Base-by-base conservation (phyloP, 2,329 filamentous ascomycete genomes). In the Phoma sp. region DNA sequence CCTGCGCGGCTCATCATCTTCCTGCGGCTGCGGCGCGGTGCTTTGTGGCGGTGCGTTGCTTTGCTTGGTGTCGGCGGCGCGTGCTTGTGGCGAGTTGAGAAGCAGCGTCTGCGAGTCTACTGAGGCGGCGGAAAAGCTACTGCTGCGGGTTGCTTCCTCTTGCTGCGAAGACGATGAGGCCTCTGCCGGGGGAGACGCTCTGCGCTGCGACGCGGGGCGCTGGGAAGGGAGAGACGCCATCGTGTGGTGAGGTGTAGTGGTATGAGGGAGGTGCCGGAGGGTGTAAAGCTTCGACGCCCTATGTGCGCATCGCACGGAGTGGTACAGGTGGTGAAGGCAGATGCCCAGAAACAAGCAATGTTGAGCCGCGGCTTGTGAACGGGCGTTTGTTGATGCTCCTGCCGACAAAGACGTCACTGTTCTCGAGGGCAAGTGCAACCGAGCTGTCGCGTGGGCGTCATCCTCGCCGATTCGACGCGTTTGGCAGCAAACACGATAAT, bases 51-150 rank as follows among this genome's bases (percentile, higher is more conserved):
- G 38, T 28, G 47, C 49, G 9, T 57, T 66, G 58, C 12, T 56
- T 30, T 62, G 57, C 17, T 58, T 42, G n/a, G 51, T 42, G 21
- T 62, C 36, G 26, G 60, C 56, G 21, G 61, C 34, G 46, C 65
- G 60, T 17, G 56, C 56, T 37, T 62, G 26, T 29, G 68, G 66
- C 25, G 70, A 71, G 59, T 77, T 76, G n/a, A 79, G 67, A 14
- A 80, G 70, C 25, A 80, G 68, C 12, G 77, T 79, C 54, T 80
- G 76, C 5, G 77, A 79, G 64, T 80, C 77, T 59, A 77, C 76
- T 5, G 77, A 80, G 36, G 68, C 69, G 6, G 70, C 68, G 2
- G 76, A 77, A 48, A 73, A 68, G 53, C 73, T 76, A 56, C 68
- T 68, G 23, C 72, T 68, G 32, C 69, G 73, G 20, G 59, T 54